Base-by-base conservation (phyloP, 768 basidiomycete genomes). In the Chalciporus piperatus region DNA sequence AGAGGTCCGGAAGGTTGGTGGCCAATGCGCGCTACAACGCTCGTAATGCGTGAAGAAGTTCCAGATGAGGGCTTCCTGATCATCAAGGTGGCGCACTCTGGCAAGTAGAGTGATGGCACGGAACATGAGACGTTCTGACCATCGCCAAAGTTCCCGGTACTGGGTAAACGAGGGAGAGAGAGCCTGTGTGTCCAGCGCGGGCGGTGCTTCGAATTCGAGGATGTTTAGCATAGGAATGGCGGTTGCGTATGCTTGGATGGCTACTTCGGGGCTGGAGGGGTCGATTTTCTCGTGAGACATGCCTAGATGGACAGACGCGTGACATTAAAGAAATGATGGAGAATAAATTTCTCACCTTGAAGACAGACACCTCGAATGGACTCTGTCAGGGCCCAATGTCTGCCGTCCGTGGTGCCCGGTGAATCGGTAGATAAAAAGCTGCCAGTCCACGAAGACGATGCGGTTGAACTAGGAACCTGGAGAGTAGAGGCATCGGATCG, bases 101-200 rank as follows among this genome's bases (percentile, higher is more conserved):
- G 89, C 72, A 14, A 83, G 79, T 0, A 92, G 68, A 2, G 89
- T 72, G 39, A 89, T 77, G 2, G 84, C 84, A n/a, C 94, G 80
- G 74, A 89, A 88, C n/a, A 94, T 72, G 20, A 91, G 75, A 17
- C 84, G 77, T 59, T 96, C 92, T 3, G 81, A 75, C 89, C 90
- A 94, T 45, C 92, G 77, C 76, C 91, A 93, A 10, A 95, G 75
- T 60, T 98, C 94, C 7, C 87, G 85, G 49, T 88, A 83, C 41
- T 78, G 78, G 4, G 72, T 64, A 59, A 92, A 92, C 5, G 83
- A 75, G 3, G 78, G 70, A 71, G 27, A 63, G 51, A 47, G 63
- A 1, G 42, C 25, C 45, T 57, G 65, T 57, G 50, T 56, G 45
- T 59, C 62, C 23, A 62, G 65, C 37, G 68, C 48, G 32, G 59